Conservation (phyloP, 352 stramenopile species). For the Pythium scleroteichum region DNA sequence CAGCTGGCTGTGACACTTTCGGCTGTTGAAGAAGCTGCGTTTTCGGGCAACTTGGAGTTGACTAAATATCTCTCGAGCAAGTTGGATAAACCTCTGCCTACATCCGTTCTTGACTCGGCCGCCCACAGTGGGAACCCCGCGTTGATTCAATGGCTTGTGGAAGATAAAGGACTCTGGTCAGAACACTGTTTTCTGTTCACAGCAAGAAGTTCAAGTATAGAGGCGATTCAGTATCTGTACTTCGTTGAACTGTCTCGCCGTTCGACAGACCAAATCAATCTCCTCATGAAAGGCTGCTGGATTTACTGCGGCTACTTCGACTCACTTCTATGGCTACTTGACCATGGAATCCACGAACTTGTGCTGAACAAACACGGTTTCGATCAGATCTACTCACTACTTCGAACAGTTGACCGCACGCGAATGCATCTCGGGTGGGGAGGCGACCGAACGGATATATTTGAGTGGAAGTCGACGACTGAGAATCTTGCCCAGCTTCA, state of each 20-base stretch:
- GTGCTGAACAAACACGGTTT: background rate
- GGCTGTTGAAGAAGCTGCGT: background rate
- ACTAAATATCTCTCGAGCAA: background rate
- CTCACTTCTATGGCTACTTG: constrained; percentile 3
- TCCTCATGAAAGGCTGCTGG: background rate
- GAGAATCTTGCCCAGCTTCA: background rate
- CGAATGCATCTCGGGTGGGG: no score
- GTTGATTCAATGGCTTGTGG: constrained; percentile 3
- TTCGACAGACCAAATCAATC: background rate
- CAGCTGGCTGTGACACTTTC: background rate
- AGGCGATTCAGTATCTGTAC: constrained; percentile 1
- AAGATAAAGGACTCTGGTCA: background rate
- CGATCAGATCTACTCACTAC: background rate
- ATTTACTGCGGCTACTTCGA: background rate
- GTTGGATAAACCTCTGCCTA: background rate
- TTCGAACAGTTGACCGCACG: no score
- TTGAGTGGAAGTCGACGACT: background rate
- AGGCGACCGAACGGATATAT: background rate
- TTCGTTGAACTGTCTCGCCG: no score
- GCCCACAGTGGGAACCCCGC: background rate
- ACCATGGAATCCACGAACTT: background rate
- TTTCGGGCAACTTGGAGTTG: background rate
- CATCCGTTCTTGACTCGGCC: background rate
- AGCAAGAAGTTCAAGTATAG: background rate
- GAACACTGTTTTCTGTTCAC: background rate